Evolutionary conservation across 2,329 filamentous ascomycete species (phyloP), one percentile per base, ranked within the genome.

Genomic region (Fusarium chaquense): DNA sequence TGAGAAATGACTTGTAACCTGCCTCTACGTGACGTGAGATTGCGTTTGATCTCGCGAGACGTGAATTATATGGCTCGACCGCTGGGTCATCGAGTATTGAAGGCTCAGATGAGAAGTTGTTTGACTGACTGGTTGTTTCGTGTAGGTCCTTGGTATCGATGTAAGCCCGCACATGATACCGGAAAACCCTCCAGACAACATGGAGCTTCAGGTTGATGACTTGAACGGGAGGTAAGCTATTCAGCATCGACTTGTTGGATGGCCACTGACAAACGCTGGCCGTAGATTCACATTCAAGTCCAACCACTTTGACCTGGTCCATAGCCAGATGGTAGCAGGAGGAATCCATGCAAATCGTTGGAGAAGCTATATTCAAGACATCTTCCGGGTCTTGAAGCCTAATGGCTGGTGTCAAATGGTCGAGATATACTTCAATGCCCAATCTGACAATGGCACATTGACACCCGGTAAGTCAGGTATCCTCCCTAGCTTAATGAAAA

Each of bases 371-470:
- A 79, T 97, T 69, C 83, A 84, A 71, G 94, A 97, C 72, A 91
- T 97, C 64, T 87, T 88, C 69, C 85, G 88, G 24, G 85, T 93
- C 12, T 82, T 94, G 67, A 90, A 88, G 52, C 90, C 89, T 8
- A 91, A 90, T 3, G 94, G 94, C 2, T 97, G 93, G 93, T 86
- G 92, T 62, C 93, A 97, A 76, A 90, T 97, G 86, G 87, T 93
- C n/a, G 94, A 97, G 76, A 87, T 94, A 73, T 93, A 97, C 75
- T 91, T 90, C 78, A 93, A 93, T 69, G 89, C 93, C 28, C 94
- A 97, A 78, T 97, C 93, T 1, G 89, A 95, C 72, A 97, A 93
- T 73, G 93, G 93, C 7, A 89, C 88, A n/a, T 81, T 96, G 72
- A 90, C 88, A 13, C 85, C 90, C 52, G 84, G 88, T 85, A 75